phyloP scores from a whole-genome alignment of 2,329 filamentous ascomycete genomes.

The Verticillium nubilum region DNA sequence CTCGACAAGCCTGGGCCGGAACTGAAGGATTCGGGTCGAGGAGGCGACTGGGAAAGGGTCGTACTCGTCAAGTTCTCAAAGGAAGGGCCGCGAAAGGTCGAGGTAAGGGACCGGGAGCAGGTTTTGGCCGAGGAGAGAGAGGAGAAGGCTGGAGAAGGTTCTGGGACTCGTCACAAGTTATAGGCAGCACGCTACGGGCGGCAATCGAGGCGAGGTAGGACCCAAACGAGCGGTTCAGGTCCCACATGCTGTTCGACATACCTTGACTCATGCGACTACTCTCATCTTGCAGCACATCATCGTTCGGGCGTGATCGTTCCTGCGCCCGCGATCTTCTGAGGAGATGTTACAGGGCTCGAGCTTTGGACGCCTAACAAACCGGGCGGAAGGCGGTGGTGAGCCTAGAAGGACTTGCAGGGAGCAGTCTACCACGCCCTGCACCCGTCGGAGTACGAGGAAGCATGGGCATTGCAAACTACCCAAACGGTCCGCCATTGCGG shows the following conservation, averaged over 20 bases:
- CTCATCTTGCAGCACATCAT: background rate
- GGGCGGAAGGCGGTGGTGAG: background rate
- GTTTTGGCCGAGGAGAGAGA: constrained; percentile 39
- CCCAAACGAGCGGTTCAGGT: background rate
- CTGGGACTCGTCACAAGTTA: background rate
- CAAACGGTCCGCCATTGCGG: background rate
- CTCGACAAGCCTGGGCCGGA: constrained; percentile 56
- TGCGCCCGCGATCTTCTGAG: background rate
- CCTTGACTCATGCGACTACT: background rate
- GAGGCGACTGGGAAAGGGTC: constrained; percentile 55
- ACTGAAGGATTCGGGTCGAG: constrained; percentile 38
- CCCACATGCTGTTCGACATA: background rate
- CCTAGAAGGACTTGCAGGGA: background rate
- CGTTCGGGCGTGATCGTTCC: background rate
- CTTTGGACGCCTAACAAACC: background rate
- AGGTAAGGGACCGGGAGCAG: constrained; percentile 45
- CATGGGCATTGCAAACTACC: background rate
- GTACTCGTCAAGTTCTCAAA: constrained; percentile 49
- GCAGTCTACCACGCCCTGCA: background rate
- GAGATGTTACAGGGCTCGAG: background rate
- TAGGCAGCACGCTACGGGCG: background rate
- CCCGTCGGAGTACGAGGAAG: background rate
- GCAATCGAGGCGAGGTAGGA: background rate
- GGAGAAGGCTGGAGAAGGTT: constrained; percentile 2
- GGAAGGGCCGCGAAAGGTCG: constrained; percentile 45